Evolutionary conservation across 495 filamentous ascomycete species (phyloP).

Genomic region (Daldinia caldariorum): DNA sequence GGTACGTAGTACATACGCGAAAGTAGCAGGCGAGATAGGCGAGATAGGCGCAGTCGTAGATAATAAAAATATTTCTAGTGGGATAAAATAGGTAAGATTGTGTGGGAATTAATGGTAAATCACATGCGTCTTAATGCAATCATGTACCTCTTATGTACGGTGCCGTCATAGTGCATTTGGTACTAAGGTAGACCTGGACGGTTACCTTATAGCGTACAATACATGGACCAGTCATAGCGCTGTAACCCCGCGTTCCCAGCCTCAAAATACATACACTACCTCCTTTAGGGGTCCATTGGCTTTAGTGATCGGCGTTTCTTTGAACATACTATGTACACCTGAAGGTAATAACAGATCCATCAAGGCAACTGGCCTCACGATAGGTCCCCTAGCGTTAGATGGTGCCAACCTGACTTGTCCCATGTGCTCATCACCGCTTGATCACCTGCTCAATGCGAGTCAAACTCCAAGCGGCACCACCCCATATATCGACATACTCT

Average conservation of each 20-base stretch:
- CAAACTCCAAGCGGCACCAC: slow-evolving; percentile 17
- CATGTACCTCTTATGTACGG: slow-evolving; percentile 14
- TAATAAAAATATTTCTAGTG: too few relatives aligned
- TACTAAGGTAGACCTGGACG: too few relatives aligned
- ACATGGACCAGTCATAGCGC: background rate
- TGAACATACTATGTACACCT: too few relatives aligned
- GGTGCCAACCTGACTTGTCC: slow-evolving; percentile 25
- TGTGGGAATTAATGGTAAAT: too few relatives aligned
- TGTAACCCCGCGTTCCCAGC: slow-evolving; percentile 20
- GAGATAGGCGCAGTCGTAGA: background rate
- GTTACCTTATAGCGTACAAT: too few relatives aligned
- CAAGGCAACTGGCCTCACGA: too few relatives aligned
- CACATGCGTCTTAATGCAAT: background rate
- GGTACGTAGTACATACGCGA: background rate
- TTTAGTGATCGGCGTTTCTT: background rate
- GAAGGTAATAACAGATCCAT: too few relatives aligned
- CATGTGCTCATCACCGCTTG: slow-evolving; percentile 42
- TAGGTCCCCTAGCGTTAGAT: slow-evolving; percentile 19
- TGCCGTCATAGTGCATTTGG: slow-evolving; percentile 43
- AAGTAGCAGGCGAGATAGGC: background rate
- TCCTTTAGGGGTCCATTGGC: too few relatives aligned
- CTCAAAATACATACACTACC: background rate
- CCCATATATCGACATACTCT: slow-evolving; percentile 24
- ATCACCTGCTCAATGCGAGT: slow-evolving; percentile 25
- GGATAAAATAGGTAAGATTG: too few relatives aligned